Base-by-base conservation (phyloP, 2,329 filamentous ascomycete species). In the Botrytis squamosa region DNA sequence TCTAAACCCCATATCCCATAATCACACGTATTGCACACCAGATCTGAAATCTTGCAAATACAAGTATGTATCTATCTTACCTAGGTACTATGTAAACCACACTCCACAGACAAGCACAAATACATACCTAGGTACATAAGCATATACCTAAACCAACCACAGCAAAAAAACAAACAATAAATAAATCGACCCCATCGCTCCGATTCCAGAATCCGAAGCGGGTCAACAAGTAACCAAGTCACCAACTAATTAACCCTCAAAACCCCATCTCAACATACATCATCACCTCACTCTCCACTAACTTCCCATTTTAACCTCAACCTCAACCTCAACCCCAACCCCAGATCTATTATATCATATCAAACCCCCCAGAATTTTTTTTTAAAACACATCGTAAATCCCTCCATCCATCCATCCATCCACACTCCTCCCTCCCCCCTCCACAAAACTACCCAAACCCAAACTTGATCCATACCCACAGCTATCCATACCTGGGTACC, bases 191-290 rank as follows among this genome's bases (percentile, higher is more conserved):
- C 22, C 46, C 46, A 12, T 25, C 22, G 4, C 22, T 52, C 22
- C 49, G 12, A n/a, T n/a, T 52, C 25, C 25, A 14, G 25, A 52
- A 52, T 14, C 12, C 0, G 25, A 7, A 52, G n/a, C n/a, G 12
- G 3, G 12, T 0, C 0, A n/a, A 14, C 0, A n/a, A 14, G 4
- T 2, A 25, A 52, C 10, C 25, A 52, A 14, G 10, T 12, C 5
- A 52, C 25, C 4, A n/a, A 1, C 49, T 49, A 49, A 14, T 5
- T 52, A 14, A 52, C 46, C 46, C 25, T 14, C 14, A 14, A 5
- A 5, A n/a, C n/a, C 16, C 25, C 18, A 8, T 46, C 44, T 52
- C 12, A 16, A 52, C 20, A 46, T 22, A 8, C 7, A 22, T 22
- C 9, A 8, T 46, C 20, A 46, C 20, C 20, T 46, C 20, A 22